A percentile compares a stretch with the other conserved stretches of the same genome.
phyloP scores from a whole-genome alignment of 305 asterid genomes.

The Plantago coronopus region DNA sequence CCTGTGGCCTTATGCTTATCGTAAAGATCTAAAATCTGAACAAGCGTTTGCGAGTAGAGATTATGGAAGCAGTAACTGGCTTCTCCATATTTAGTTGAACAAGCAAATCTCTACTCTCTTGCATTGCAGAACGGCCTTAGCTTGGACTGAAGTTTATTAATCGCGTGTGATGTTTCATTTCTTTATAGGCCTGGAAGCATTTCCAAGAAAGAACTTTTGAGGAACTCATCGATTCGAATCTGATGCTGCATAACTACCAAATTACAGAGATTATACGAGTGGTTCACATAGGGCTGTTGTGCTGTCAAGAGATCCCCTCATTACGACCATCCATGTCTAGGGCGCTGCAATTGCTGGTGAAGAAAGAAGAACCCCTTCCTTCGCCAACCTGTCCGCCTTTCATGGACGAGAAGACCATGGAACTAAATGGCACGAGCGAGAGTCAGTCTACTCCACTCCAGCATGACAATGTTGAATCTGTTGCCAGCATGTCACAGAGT shows the following conservation, averaged over 20 bases:
- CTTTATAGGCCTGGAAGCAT: conserved; percentile 62
- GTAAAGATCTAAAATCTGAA: neutral
- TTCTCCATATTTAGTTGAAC: conserved; percentile 6
- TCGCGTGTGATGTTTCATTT: neutral
- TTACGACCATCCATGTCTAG: conserved; percentile 65
- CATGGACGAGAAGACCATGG: conserved; percentile 60
- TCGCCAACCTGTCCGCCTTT: conserved; percentile 69
- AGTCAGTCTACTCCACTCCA: conserved; percentile 17
- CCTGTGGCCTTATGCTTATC: neutral
- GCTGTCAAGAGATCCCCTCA: conserved; percentile 63
- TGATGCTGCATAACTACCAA: conserved; percentile 47
- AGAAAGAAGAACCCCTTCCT: conserved; percentile 50
- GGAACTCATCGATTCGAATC: conserved; percentile 57
- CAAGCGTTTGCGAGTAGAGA: no score
- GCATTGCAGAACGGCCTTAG: neutral
- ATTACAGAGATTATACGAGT: conserved; percentile 44
- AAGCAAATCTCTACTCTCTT: no score
- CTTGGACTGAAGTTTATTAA: neutral
- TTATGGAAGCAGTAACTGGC: neutral
- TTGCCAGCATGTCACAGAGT: conserved; percentile 58
- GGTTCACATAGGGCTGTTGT: conserved; percentile 68
- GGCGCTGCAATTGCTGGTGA: conserved; percentile 53
- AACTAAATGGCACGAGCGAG: conserved; percentile 32
- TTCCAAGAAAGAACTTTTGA: conserved; percentile 46
- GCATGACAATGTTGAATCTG: conserved; percentile 32